Percentiles rank a stretch among this genome's conserved stretches.
Conservation (phyloP, 495 filamentous ascomycete genomes). For the Xylaria nigripes region DNA sequence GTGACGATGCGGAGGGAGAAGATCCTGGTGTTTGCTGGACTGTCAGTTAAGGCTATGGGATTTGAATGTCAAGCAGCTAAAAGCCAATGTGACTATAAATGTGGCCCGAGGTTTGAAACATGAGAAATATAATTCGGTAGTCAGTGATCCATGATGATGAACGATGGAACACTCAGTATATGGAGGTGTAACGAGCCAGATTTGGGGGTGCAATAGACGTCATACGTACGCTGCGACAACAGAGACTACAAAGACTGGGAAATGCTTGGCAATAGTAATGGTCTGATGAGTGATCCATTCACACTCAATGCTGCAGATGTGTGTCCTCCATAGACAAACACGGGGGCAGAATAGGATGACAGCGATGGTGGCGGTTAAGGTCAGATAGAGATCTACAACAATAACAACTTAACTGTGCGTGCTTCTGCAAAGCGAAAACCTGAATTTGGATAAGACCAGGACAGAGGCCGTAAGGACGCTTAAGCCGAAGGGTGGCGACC, state of each 20-base stretch:
- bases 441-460: neutral
- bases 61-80: neutral
- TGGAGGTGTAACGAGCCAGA: neutral
- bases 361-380: neutral
- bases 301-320: neutral
- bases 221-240: slow-evolving; percentile 8
- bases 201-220: neutral
- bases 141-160: neutral
- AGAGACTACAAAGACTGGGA: neutral
- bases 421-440: neutral
- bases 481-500: neutral
- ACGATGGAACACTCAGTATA: neutral
- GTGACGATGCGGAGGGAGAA: neutral
- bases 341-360: neutral
- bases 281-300: neutral
- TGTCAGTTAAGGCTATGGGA: neutral
- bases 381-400: neutral
- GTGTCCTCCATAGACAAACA: neutral
- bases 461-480: neutral
- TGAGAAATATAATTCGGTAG: neutral
- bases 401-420: neutral
- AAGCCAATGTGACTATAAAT: neutral
- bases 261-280: neutral
- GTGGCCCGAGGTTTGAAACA: neutral
- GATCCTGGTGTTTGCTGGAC: neutral